A percentile compares a stretch with the other conserved stretches of the same genome.
These are phyloP conservation scores for Ustilago sp. DNA, from an alignment of 1,284 basidiomycete species.

Conservation along the genomic window DNA sequence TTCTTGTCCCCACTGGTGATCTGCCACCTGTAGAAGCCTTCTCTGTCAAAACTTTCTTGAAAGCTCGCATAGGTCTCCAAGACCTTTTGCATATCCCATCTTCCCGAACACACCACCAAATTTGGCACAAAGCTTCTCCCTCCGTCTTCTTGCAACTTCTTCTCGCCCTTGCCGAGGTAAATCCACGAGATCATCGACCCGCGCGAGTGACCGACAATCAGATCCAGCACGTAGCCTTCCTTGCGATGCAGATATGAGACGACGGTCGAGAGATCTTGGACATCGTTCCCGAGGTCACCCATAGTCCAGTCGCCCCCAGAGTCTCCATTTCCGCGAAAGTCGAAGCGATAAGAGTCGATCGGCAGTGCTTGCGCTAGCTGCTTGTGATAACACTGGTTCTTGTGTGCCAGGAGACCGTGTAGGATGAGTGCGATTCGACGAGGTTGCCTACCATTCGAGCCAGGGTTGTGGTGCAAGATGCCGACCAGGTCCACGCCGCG, in stretches of 20 bases:
- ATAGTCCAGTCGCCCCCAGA: conserved; percentile 30
- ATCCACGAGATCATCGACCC: conserved; percentile 39
- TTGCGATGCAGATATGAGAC: conserved; percentile 19
- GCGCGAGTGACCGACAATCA: conserved; percentile 36
- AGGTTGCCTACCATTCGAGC: neutral
- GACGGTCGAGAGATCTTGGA: conserved; percentile 35
- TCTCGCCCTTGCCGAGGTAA: conserved; percentile 18
- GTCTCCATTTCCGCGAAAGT: conserved; percentile 74
- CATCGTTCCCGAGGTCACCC: conserved; percentile 28
- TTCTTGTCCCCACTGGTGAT: conserved; percentile 51
- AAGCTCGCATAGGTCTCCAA: conserved; percentile 23
- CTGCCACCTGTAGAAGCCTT: conserved; percentile 53
- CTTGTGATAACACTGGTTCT: conserved; percentile 81
- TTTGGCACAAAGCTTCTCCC: conserved; percentile 15
- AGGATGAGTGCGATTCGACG: conserved; percentile 51
- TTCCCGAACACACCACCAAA: conserved; percentile 19
- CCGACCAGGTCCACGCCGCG: conserved; percentile 20
- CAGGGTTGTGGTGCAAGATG: conserved; percentile 20
- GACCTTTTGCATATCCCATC: conserved; percentile 23
- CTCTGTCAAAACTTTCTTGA: conserved; percentile 22
- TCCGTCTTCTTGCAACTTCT: conserved; percentile 12
- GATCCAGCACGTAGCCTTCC: conserved; percentile 16
- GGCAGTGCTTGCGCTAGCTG: conserved; percentile 76
- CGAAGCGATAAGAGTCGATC: conserved; percentile 83
- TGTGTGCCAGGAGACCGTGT: conserved; percentile 59